Evolutionary conservation across 805 yeast species (phyloP).

Genomic region (Pichia nanzhaoensis): DNA sequence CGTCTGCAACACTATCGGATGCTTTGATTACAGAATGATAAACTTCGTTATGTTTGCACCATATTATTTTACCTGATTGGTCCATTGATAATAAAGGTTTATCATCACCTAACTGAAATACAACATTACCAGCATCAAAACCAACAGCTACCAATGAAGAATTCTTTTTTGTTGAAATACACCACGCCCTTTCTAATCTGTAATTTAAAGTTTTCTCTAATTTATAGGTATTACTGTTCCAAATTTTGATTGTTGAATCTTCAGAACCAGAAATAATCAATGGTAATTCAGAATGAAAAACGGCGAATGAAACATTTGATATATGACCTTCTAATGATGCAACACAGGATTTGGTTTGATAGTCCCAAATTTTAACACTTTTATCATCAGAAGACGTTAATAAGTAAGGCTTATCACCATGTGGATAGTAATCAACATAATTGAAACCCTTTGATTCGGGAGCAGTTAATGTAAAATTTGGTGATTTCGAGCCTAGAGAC

Average conservation of each 20-base stretch:
- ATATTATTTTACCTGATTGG: constrained; percentile 81
- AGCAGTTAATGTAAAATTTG: constrained; percentile 87
- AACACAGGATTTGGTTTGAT: constrained; percentile 92
- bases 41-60: constrained; percentile 87
- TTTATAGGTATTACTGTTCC: constrained; percentile 94
- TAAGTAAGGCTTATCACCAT: constrained; percentile 93
- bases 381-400: constrained; percentile 89
- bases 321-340: constrained; percentile 93
- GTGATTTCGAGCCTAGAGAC: constrained; percentile 81
- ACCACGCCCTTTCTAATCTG: constrained; percentile 96
- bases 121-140: constrained; percentile 90
- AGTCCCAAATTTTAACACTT: constrained; percentile 89
- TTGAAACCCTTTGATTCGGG: constrained; percentile 93
- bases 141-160: constrained; percentile 85
- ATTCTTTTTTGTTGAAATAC: constrained; percentile 68
- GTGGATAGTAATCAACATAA: constrained; percentile 94
- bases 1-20: constrained; percentile 53
- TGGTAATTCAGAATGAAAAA: constrained; percentile 97
- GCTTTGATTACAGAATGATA: constrained; percentile 73
- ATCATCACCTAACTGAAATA: constrained; percentile 84
- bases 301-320: constrained; percentile 92
- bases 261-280: constrained; percentile 93
- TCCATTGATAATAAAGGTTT: constrained; percentile 94
- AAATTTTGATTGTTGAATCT: constrained; percentile 87
- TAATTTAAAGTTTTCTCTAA: constrained; percentile 86